Evolutionary conservation across 441 rosid species (phyloP), one percentile per base, ranked within the genome.

Genomic region (Mallotus japonicus): DNA sequence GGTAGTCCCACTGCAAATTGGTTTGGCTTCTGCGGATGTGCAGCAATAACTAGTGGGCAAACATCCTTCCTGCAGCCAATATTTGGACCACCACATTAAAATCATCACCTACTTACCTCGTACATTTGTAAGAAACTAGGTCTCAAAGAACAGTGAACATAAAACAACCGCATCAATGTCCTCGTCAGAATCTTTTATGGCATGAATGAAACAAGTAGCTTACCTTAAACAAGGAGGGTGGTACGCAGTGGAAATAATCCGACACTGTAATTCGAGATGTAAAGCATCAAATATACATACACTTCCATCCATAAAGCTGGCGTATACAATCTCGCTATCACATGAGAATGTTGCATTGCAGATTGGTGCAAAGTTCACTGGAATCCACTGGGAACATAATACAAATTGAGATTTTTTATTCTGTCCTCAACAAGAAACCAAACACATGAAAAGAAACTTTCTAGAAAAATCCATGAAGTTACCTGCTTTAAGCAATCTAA

Each of bases 291-390:
- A 86, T 22, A 88, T 71, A 28, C 81, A 81, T 32, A 88, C 67
- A 28, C 71, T 82, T 66, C 86, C 96, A 73, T 88, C 89, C 13
- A 67, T 32, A 62, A 86, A 84, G 77, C 86, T 61, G 6, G 89
- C 87, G 70, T 74, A 86, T 10, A 90, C 82, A 78, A 78, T 75
- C 76, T 75, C 84, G 76, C 92, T 69, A 71, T 87, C 85, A 20
- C 92, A 87, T 9, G 92, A 85, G 75, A 80, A 88, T 11, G 89
- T 81, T 69, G 93, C 93, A 34, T 80, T 76, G 12, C 87, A 75
- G 40, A 90, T 84, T 17, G 77, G 75, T 24, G 69, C 67, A 13
- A 67, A 19, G 70, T 83, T 83, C 49, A 47, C 68, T n/a, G 84
- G 75, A 71, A 70, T 61, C 90, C 88, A 82, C 92, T 90, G 84